Conservation (phyloP, 116 monocot genomes). For the Papilionanthe hybrid region DNA sequence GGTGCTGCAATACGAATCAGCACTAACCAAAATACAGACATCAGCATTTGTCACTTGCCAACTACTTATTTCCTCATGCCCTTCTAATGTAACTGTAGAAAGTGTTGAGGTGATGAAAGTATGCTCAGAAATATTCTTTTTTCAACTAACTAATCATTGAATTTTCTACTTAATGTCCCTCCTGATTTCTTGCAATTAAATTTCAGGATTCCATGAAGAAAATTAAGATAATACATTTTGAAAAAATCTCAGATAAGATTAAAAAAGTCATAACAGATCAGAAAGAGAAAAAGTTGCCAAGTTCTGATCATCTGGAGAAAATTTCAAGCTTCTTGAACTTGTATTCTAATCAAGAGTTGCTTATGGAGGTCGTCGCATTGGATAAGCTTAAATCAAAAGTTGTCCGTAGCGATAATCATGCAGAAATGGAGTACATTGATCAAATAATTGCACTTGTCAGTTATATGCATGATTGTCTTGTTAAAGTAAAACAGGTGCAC, state of each 20-base stretch:
- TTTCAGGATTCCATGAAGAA: slow-evolving; percentile 34
- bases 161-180: slow-evolving; percentile 10
- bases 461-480: slow-evolving; percentile 66
- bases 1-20: slow-evolving; percentile 51
- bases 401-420: slow-evolving; percentile 35
- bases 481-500: slow-evolving; percentile 57
- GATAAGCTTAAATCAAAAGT: slow-evolving; percentile 56
- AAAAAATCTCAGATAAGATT: slow-evolving; percentile 38
- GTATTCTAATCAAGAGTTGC: slow-evolving; percentile 65
- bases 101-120: background rate
- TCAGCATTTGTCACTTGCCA: slow-evolving; percentile 27
- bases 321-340: slow-evolving; percentile 53
- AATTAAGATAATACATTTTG: slow-evolving; percentile 32
- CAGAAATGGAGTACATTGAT: slow-evolving; percentile 51
- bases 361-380: slow-evolving; percentile 76
- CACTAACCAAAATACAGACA: slow-evolving; percentile 34
- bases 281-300: slow-evolving; percentile 28
- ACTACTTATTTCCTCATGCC: slow-evolving; percentile 18
- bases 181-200: background rate
- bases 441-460: slow-evolving; percentile 42
- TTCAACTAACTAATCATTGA: background rate
- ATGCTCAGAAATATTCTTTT: slow-evolving; percentile 11
- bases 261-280: slow-evolving; percentile 48
- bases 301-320: slow-evolving; percentile 33
- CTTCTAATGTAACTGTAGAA: background rate